These are phyloP conservation scores for Saccharomyces jurei DNA, from an alignment of 805 yeast genomes.

Conservation along the genomic window DNA sequence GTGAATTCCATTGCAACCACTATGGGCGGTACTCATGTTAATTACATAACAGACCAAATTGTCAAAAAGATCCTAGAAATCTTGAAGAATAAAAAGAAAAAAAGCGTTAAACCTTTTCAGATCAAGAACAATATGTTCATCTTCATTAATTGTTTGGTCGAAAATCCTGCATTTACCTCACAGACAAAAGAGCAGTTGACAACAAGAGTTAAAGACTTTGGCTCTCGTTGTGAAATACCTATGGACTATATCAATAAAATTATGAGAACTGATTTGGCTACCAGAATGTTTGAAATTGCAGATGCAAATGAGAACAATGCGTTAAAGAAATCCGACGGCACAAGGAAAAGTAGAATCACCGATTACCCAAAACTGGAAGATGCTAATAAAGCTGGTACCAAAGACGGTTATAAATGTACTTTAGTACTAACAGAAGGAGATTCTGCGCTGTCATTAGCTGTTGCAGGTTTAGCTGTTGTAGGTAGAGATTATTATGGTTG, in stretches of 20 bases:
- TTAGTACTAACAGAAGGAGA: slow-evolving; percentile 94
- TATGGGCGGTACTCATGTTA: slow-evolving; percentile 93
- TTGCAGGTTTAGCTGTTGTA: slow-evolving; percentile 86
- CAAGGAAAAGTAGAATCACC: slow-evolving; percentile 74
- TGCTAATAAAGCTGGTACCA: slow-evolving; percentile 94
- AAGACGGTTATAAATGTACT: slow-evolving; percentile 86
- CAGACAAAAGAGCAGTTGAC: slow-evolving; percentile 96
- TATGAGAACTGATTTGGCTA: slow-evolving; percentile 62
- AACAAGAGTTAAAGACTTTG: slow-evolving; percentile 81
- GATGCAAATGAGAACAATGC: slow-evolving; percentile 83
- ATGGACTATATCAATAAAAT: slow-evolving; percentile 68
- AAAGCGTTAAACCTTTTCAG: slow-evolving; percentile 79
- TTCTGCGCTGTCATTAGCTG: slow-evolving; percentile 88
- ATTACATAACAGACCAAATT: slow-evolving; percentile 75
- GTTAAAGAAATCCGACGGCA: slow-evolving; percentile 81
- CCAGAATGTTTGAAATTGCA: slow-evolving; percentile 72
- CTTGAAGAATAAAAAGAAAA: slow-evolving; percentile 60
- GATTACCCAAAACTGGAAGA: slow-evolving; percentile 86
- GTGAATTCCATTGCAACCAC: slow-evolving; percentile 98
- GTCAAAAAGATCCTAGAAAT: slow-evolving; percentile 66
- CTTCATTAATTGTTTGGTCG: slow-evolving; percentile 85
- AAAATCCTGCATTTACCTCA: slow-evolving; percentile 94
- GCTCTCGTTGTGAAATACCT: slow-evolving; percentile 71
- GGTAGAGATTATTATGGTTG: slow-evolving; percentile 95
- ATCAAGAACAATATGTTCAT: slow-evolving; percentile 83